These are phyloP conservation scores for Smallanthus sonchifolius DNA, from an alignment of 129 eudicot species.

Conservation along the genomic window DNA sequence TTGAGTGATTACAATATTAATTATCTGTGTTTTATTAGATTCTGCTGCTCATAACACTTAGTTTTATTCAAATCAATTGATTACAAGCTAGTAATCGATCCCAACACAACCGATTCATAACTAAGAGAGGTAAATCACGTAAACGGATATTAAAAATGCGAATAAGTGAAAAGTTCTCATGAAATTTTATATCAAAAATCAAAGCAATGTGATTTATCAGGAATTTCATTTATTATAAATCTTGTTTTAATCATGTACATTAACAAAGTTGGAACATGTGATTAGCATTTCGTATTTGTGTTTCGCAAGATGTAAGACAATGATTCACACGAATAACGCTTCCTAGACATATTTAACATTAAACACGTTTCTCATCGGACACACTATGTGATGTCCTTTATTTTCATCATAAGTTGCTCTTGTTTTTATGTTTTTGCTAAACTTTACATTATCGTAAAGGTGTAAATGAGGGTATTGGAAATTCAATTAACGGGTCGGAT, in stretches of 20 bases:
- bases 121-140: no score
- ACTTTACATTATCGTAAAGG: not conserved
- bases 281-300: not conserved
- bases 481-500: no score
- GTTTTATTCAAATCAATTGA: no score
- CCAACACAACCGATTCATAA: no score
- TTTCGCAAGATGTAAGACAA: not conserved
- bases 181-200: not conserved
- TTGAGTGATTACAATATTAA: no score
- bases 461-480: not conserved
- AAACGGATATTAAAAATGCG: no score
- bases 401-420: not conserved
- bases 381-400: not conserved
- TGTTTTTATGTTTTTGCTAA: not conserved
- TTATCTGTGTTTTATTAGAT: no score
- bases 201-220: not conserved
- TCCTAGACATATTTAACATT: not conserved
- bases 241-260: not conserved
- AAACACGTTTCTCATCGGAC: not conserved
- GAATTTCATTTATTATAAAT: not conserved
- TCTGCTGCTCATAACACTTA: no score
- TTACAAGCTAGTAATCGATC: no score
- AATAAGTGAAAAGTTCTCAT: not conserved
- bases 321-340: not conserved
- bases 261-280: constrained; percentile 1